Evolutionary conservation across 441 rosid species (phyloP).

Genomic region (Gossypium aridum): DNA sequence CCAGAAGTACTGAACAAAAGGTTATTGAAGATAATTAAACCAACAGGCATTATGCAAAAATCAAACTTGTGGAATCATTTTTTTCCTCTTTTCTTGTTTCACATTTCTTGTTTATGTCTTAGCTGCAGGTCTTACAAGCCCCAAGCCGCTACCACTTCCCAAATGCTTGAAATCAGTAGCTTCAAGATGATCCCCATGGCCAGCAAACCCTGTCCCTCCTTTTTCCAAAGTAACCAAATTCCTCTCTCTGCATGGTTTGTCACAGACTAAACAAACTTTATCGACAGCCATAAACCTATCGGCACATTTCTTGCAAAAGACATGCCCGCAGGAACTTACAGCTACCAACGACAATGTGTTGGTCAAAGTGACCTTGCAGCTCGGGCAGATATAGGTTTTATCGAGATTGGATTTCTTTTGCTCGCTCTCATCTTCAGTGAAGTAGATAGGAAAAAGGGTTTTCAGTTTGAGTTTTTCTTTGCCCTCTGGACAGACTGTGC

Average conservation of each 20-base stretch:
- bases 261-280: slow-evolving; percentile 67
- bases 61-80: background rate
- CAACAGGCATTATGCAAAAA: background rate
- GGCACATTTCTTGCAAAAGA: slow-evolving; percentile 81
- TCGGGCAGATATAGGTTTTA: slow-evolving; percentile 64
- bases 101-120: slow-evolving; percentile 34
- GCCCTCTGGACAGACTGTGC: slow-evolving; percentile 77
- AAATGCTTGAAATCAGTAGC: slow-evolving; percentile 80
- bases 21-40: background rate
- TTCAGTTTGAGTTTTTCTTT: slow-evolving; percentile 73
- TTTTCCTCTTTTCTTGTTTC: background rate
- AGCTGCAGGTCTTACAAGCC: slow-evolving; percentile 64
- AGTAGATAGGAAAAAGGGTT: slow-evolving; percentile 56
- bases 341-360: slow-evolving; percentile 58
- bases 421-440: slow-evolving; percentile 61
- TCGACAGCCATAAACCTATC: slow-evolving; percentile 56
- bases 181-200: slow-evolving; percentile 62
- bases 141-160: slow-evolving; percentile 82
- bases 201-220: slow-evolving; percentile 79
- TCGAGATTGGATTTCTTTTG: slow-evolving; percentile 40
- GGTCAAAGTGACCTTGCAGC: slow-evolving; percentile 82
- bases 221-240: slow-evolving; percentile 58
- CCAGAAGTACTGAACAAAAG: background rate
- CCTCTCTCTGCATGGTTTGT: slow-evolving; percentile 55
- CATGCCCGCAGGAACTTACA: slow-evolving; percentile 72